A percentile compares a stretch with the other conserved stretches of the same genome.
These are phyloP conservation scores for Annulohypoxylon moriforme DNA, from an alignment of 495 filamentous ascomycete species.

Conservation along the genomic window DNA sequence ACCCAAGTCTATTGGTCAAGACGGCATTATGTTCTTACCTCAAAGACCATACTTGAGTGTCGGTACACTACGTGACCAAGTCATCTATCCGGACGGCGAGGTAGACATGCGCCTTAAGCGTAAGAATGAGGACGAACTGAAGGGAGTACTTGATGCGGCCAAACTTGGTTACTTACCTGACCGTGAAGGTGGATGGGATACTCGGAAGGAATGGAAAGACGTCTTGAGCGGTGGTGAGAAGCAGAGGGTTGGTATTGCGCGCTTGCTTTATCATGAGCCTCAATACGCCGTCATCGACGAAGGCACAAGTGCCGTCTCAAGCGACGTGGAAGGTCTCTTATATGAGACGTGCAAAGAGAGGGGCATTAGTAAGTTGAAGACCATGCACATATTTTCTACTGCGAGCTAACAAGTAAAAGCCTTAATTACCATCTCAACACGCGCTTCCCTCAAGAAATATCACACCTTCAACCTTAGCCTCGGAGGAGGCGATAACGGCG, in stretches of 20 bases:
- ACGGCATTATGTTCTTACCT: conserved; percentile 98
- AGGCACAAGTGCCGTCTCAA: conserved; percentile 91
- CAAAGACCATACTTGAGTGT: conserved; percentile 93
- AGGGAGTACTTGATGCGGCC: conserved; percentile 81
- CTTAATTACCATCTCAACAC: conserved; percentile 91
- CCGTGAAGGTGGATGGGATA: conserved; percentile 96
- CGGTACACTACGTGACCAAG: conserved; percentile 96
- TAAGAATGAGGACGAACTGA: conserved; percentile 77
- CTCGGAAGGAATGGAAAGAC: conserved; percentile 98
- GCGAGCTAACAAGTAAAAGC: conserved; percentile 59
- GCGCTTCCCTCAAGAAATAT: conserved; percentile 92
- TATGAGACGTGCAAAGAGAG: conserved; percentile 92
- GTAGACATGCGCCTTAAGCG: conserved; percentile 90
- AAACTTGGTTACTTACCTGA: conserved; percentile 87
- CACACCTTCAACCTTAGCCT: conserved; percentile 90
- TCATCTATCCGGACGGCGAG: conserved; percentile 96
- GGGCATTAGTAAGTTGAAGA: conserved; percentile 80
- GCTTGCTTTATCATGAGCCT: conserved; percentile 94
- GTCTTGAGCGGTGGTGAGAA: conserved; percentile 98
- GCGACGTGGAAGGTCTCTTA: conserved; percentile 92
- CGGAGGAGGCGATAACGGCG: conserved; percentile 72
- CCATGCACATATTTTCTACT: neutral
- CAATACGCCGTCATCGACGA: conserved; percentile 95
- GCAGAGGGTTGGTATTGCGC: conserved; percentile 90
- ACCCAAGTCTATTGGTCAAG: conserved; percentile 80